These are phyloP conservation scores for Peltaster fructicola DNA, from an alignment of 2,329 filamentous ascomycete species.

Conservation along the genomic window DNA sequence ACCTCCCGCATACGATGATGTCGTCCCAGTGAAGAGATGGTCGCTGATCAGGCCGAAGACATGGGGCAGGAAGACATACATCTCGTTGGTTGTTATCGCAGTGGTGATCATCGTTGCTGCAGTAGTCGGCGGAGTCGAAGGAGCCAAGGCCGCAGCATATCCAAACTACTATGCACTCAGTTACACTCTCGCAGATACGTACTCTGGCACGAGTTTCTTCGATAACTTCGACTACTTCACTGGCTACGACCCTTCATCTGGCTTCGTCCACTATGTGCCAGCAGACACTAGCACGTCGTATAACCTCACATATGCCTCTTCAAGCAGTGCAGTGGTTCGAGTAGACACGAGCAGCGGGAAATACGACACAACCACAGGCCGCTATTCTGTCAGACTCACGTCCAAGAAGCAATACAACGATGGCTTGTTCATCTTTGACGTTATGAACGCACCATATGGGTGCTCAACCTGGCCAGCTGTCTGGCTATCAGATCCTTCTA, in stretches of 20 bases:
- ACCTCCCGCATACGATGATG: too few relatives aligned
- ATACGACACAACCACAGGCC: constrained; percentile 12
- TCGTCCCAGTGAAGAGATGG: neutral
- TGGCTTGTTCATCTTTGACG: constrained; percentile 21
- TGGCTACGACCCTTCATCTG: constrained; percentile 29
- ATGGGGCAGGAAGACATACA: constrained; percentile 7
- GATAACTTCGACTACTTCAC: constrained; percentile 31
- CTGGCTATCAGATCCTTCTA: constrained; percentile 27
- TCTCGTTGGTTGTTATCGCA: too few relatives aligned
- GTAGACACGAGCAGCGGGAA: constrained; percentile 11
- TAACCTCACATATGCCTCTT: constrained; percentile 16
- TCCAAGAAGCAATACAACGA: constrained; percentile 20
- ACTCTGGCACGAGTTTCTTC: constrained; percentile 24
- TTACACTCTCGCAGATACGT: constrained; percentile 16
- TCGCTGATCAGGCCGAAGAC: neutral
- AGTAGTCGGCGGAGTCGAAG: constrained; percentile 14
- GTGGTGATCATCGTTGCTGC: constrained; percentile 11
- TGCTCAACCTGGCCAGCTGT: constrained; percentile 23
- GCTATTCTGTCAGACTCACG: constrained; percentile 19
- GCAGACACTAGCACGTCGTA: constrained; percentile 9
- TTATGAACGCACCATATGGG: constrained; percentile 19
- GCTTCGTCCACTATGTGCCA: constrained; percentile 30
- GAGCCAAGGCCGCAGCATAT: constrained; percentile 11
- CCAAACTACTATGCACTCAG: constrained; percentile 12
- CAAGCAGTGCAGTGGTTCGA: constrained; percentile 11